Percentiles rank a stretch among this genome's conserved stretches.
phyloP scores from a whole-genome alignment of 2,329 filamentous ascomycete genomes.

The Talaromyces sp. region DNA sequence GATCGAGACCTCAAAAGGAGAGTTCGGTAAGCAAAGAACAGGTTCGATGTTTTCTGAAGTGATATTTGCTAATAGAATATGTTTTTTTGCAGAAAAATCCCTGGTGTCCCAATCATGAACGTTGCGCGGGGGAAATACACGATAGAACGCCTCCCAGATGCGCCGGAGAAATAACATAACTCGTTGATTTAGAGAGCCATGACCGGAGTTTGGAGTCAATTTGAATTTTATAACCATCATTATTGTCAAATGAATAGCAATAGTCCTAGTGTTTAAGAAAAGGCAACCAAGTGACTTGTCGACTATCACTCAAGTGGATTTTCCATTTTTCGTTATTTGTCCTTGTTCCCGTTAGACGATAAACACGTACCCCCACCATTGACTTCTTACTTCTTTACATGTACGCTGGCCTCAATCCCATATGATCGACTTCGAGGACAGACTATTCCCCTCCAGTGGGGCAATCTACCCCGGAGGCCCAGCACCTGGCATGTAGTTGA shows the following conservation, averaged over 20 bases:
- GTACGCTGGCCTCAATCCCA: too few relatives aligned
- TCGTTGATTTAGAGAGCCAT: not conserved
- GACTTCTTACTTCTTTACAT: too few relatives aligned
- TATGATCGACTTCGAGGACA: not conserved
- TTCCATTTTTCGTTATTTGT: too few relatives aligned
- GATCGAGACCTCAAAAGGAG: constrained; percentile 73
- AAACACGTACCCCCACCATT: too few relatives aligned
- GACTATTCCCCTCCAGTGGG: not conserved
- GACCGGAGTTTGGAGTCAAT: not conserved
- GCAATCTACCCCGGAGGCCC: not conserved
- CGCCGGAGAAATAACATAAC: constrained; percentile 8
- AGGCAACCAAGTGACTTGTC: too few relatives aligned
- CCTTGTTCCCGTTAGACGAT: too few relatives aligned
- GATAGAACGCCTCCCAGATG: constrained; percentile 84
- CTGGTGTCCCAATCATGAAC: constrained; percentile 64
- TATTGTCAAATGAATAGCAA: not conserved
- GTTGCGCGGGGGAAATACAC: constrained; percentile 88
- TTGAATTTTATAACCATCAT: not conserved
- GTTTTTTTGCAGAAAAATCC: constrained; percentile 55
- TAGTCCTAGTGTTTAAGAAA: not conserved
- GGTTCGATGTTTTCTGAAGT: not conserved
- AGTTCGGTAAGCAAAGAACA: constrained; percentile 46
- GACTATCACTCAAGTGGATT: too few relatives aligned
- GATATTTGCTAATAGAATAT: not conserved
- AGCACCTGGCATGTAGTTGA: not conserved